Percentiles rank a stretch among this genome's conserved stretches.
Evolutionary conservation across 768 basidiomycete species (phyloP).

Genomic region (Filobasidium floriforme): DNA sequence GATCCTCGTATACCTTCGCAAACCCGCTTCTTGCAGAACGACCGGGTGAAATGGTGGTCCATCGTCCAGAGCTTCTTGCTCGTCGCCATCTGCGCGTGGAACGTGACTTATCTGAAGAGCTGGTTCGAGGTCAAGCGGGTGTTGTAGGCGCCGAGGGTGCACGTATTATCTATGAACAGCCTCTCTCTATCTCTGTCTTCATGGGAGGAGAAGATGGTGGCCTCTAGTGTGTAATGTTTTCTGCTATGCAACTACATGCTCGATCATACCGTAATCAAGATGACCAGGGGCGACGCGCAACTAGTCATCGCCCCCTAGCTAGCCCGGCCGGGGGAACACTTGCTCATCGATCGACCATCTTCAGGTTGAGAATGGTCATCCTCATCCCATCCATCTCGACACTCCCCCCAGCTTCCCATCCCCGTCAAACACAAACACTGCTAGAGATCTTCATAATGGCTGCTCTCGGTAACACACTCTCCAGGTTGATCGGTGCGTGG

Average conservation of each 20-base stretch:
- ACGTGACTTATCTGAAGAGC: constrained; percentile 92
- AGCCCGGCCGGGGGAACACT: no score
- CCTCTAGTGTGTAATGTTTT: no score
- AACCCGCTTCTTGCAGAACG: constrained; percentile 49
- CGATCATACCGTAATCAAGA: no score
- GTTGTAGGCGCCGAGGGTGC: no score
- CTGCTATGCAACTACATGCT: no score
- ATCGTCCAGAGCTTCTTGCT: constrained; percentile 79
- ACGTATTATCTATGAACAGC: no score
- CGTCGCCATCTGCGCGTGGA: constrained; percentile 88
- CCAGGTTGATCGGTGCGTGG: background rate
- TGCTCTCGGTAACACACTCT: constrained; percentile 1
- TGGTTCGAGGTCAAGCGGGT: constrained; percentile 89
- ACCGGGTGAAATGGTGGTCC: constrained; percentile 98
- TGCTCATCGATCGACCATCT: background rate
- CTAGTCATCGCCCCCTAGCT: background rate
- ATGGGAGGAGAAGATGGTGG: no score
- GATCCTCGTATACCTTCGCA: background rate
- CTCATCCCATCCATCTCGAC: background rate
- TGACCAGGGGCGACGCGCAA: background rate
- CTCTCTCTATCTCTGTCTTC: no score
- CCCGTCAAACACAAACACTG: no score
- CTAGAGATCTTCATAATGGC: background rate
- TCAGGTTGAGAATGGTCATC: background rate
- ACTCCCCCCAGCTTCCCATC: background rate